A percentile compares a stretch with the other conserved stretches of the same genome.
Evolutionary conservation across 768 basidiomycete genomes (phyloP).

Genomic region (Rossbeevera mucosa): DNA sequence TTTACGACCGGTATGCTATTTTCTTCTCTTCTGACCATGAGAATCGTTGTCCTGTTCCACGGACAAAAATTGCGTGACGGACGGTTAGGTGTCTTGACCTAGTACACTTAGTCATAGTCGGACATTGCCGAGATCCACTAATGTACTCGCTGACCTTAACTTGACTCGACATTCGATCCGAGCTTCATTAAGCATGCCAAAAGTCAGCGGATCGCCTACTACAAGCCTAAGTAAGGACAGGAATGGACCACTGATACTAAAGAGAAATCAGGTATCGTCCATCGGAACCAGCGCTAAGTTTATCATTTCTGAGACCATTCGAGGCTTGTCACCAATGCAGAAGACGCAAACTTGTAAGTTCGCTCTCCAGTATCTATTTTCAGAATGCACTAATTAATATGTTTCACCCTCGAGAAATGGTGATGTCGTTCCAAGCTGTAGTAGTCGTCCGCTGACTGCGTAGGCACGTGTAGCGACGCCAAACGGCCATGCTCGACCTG

Average conservation of each 20-base stretch:
- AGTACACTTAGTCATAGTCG: not conserved
- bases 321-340: constrained; percentile 58
- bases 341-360: constrained; percentile 62
- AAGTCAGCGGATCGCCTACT: constrained; percentile 18
- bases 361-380: not conserved
- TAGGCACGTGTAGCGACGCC: constrained; percentile 50
- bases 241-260: constrained; percentile 7
- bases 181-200: constrained; percentile 35
- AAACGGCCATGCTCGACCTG: constrained; percentile 76
- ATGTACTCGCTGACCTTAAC: not conserved
- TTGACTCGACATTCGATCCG: not conserved
- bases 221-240: constrained; percentile 1
- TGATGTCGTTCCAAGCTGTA: constrained; percentile 22
- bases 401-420: constrained; percentile 51
- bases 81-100: too few species aligned
- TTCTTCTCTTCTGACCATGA: constrained; percentile 27
- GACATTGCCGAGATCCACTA: not conserved
- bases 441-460: constrained; percentile 1
- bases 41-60: constrained; percentile 36
- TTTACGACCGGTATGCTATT: constrained; percentile 58
- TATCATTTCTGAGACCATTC: not conserved
- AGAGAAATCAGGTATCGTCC: constrained; percentile 23
- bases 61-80: not conserved
- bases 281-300: not conserved
- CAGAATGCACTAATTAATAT: constrained; percentile 16